Evolutionary conservation across 176 grass and related monocot genomes (phyloP).

Genomic region (Urochloa ruziziensis): DNA sequence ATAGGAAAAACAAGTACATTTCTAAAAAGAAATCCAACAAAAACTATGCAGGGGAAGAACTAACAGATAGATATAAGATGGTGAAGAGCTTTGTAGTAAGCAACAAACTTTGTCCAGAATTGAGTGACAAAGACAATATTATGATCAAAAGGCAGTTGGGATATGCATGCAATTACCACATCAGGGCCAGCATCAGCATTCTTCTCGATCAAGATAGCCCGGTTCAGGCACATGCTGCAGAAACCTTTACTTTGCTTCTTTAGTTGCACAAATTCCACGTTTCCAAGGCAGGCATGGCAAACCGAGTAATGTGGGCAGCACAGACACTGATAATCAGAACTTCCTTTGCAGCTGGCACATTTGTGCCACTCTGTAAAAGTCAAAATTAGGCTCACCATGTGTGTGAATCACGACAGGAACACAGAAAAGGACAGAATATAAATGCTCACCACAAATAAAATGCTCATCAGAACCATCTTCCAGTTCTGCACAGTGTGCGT

Average conservation of each 20-base stretch:
- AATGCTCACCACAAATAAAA: conserved; percentile 68
- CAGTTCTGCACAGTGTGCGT: conserved; percentile 51
- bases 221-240: conserved; percentile 59
- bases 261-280: conserved; percentile 58
- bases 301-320: conserved; percentile 69
- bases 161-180: conserved; percentile 38
- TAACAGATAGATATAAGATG: conserved; percentile 11
- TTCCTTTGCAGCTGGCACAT: conserved; percentile 56
- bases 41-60: not conserved
- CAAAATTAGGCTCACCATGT: conserved; percentile 30
- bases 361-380: conserved; percentile 68
- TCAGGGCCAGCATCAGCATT: conserved; percentile 38
- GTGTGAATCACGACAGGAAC: not conserved
- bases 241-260: conserved; percentile 61
- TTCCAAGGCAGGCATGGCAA: conserved; percentile 57
- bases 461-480: conserved; percentile 25
- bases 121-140: conserved; percentile 1
- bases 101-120: not conserved
- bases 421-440: not conserved
- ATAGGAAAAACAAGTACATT: no score
- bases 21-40: conserved; percentile 18
- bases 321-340: conserved; percentile 58
- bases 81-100: not conserved
- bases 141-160: conserved; percentile 19
- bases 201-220: conserved; percentile 45